These are phyloP conservation scores for Chytriomyces hyalinus DNA, from an alignment of 192 early-diverging fungal species.

Conservation along the genomic window DNA sequence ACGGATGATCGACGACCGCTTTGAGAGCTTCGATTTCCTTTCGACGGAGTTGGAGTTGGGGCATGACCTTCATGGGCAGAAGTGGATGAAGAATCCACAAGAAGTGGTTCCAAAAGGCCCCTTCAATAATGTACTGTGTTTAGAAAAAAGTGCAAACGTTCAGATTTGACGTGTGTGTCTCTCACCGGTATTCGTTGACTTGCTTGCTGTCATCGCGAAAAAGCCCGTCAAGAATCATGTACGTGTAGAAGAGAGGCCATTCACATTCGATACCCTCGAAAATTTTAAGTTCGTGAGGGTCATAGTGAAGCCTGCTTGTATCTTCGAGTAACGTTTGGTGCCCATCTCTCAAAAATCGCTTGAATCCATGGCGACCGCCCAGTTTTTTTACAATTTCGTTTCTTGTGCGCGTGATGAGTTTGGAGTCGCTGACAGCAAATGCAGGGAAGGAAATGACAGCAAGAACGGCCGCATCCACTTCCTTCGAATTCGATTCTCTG, in stretches of 20 bases:
- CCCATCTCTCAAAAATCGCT: conserved; percentile 84
- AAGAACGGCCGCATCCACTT: conserved; percentile 82
- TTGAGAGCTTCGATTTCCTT: not conserved
- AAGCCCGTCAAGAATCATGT: conserved; percentile 80
- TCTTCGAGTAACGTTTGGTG: conserved; percentile 85
- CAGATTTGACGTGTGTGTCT: too few relatives aligned
- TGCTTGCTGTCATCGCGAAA: conserved; percentile 71
- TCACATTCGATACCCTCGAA: conserved; percentile 88
- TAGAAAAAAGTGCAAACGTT: too few relatives aligned
- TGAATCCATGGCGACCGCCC: conserved; percentile 80
- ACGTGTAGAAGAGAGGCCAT: conserved; percentile 91
- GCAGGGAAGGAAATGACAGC: conserved; percentile 88
- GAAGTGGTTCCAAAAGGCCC: conserved; percentile 66
- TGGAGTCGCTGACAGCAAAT: conserved; percentile 76
- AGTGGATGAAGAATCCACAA: conserved; percentile 66
- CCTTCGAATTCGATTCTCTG: conserved; percentile 85
- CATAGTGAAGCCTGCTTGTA: conserved; percentile 74
- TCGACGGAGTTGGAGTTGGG: not conserved
- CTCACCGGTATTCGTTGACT: conserved; percentile 70
- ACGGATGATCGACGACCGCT: conserved; percentile 35
- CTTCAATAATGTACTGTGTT: not conserved
- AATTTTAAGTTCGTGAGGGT: conserved; percentile 77
- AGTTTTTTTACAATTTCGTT: conserved; percentile 82
- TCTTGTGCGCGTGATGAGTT: conserved; percentile 67
- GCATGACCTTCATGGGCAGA: too few relatives aligned